Percentiles rank a stretch among this genome's conserved stretches.
These are phyloP conservation scores for Alternaria ethzedia DNA, from an alignment of 2,329 filamentous ascomycete species.

Conservation along the genomic window DNA sequence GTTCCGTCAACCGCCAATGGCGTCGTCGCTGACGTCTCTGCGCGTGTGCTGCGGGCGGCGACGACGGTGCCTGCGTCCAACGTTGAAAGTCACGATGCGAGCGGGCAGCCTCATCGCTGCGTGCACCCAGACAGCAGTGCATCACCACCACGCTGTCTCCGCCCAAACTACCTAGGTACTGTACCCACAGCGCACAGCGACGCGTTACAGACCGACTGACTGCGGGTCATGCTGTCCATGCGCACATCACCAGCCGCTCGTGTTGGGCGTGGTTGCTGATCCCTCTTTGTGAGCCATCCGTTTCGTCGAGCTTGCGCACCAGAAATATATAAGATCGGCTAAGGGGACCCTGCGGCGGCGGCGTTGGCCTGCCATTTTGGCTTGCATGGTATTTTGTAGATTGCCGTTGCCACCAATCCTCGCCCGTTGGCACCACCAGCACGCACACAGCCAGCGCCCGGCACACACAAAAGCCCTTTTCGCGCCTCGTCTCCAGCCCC, in stretches of 20 bases:
- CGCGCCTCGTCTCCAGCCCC: not conserved
- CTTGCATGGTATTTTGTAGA: conserved; percentile 3
- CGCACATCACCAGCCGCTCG: conserved; percentile 18
- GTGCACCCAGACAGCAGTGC: not conserved
- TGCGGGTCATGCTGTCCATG: conserved; percentile 20
- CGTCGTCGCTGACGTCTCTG: not conserved
- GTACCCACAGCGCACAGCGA: not conserved
- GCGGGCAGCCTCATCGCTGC: not conserved
- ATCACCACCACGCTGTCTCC: not conserved
- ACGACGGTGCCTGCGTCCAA: not conserved
- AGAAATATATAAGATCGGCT: conserved; percentile 33
- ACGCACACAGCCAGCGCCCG: not conserved
- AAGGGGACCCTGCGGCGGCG: conserved; percentile 32
- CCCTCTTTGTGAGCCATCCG: conserved; percentile 14
- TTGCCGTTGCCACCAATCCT: conserved; percentile 9
- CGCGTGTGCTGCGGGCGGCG: not conserved
- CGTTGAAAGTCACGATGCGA: not conserved
- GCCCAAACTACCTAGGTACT: not conserved
- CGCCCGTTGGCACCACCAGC: not conserved
- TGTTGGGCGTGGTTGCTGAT: conserved; percentile 30
- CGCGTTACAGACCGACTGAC: not conserved
- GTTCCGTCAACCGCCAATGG: conserved; percentile 6
- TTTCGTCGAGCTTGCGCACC: conserved; percentile 20
- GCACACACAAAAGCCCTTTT: not conserved
- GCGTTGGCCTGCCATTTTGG: conserved; percentile 18